Evolutionary conservation across 495 filamentous ascomycete genomes (phyloP), one percentile per base, ranked within the genome.

Genomic region (Aspergillus bridgeri): DNA sequence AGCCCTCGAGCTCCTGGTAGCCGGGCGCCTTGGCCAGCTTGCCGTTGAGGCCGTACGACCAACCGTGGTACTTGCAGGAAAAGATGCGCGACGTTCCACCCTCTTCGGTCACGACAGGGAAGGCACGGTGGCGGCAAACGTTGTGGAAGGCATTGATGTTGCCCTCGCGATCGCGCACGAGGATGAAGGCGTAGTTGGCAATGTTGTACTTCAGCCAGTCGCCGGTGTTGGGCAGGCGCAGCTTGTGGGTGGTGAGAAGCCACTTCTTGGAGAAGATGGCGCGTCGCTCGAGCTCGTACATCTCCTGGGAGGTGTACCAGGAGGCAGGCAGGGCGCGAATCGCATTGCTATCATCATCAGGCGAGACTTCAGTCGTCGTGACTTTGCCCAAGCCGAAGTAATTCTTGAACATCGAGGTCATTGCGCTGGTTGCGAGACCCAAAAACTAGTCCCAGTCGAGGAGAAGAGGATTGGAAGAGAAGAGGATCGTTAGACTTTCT

Each of bases 21-120:
- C 76, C 72, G 0, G 83, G 81, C 0, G 83, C 82, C 60, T 85
- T 84, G 56, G 80, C 78, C 20, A 85, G 70, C 47, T 82, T 81
- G n/a, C 83, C 82, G 50, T 75, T 81, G 29, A 81, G 69, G 2
- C 79, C 78, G 43, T 85, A 85, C 5, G 76, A 79, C 82, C 83
- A 86, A 51, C 83, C 83, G 68, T 86, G 83, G 53, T 85, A 86
- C 55, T 79, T 77, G 68, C 82, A 86, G 25, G 75, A 67, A 53
- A 85, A 76, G 56, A 84, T 78, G 6, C 72, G 71, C 17, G 79
- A 65, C 8, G 69, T 75, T 5, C 83, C 83, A 8, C 66, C 55
- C 6, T 76, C 70, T 42, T 77, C 76, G 11, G 73, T 75, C 8
- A 84, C 79, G 20, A 85, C 73, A 7, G 81, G 80, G 64, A 78